Conservation (phyloP, 768 basidiomycete genomes). For the Lactifluus echinatus region DNA sequence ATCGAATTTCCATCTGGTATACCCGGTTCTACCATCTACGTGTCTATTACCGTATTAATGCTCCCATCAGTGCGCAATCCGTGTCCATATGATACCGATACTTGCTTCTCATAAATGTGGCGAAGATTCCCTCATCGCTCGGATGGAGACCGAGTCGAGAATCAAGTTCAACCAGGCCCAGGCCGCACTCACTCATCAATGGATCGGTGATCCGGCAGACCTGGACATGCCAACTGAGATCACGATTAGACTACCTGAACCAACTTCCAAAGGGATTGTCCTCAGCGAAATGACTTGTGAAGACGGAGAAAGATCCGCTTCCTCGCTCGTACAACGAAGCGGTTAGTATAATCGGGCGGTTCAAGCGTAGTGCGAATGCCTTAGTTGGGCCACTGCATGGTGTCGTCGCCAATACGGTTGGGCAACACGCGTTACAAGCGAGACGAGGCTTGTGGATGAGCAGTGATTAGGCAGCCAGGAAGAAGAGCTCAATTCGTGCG, state of each 20-base stretch:
- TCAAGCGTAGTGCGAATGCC: slow-evolving; percentile 54
- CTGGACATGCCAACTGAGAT: slow-evolving; percentile 40
- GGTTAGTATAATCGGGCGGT: slow-evolving; percentile 52
- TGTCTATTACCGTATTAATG: slow-evolving; percentile 85
- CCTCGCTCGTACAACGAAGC: slow-evolving; percentile 68
- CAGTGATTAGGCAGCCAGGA: slow-evolving; percentile 76
- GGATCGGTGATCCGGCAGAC: slow-evolving; percentile 45
- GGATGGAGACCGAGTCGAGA: slow-evolving; percentile 67
- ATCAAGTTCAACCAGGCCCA: slow-evolving; percentile 81
- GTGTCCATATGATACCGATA: neutral
- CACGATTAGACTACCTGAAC: slow-evolving; percentile 47
- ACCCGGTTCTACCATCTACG: slow-evolving; percentile 91
- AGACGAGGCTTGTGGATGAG: slow-evolving; percentile 59
- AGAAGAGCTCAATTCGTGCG: slow-evolving; percentile 75
- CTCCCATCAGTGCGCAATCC: slow-evolving; percentile 43
- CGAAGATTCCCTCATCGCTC: slow-evolving; percentile 42
- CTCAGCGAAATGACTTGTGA: slow-evolving; percentile 45
- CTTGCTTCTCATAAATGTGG: neutral
- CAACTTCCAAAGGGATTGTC: slow-evolving; percentile 40
- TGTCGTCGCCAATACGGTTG: slow-evolving; percentile 64
- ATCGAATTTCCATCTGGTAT: slow-evolving; percentile 56
- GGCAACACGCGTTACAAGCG: slow-evolving; percentile 67
- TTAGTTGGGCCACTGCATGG: slow-evolving; percentile 42
- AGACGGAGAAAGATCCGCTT: slow-evolving; percentile 55
- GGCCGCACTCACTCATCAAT: slow-evolving; percentile 71